Evolutionary conservation across 106 monocot genomes (phyloP), one percentile per base, ranked within the genome.

Genomic region (Acorus gramineus): DNA sequence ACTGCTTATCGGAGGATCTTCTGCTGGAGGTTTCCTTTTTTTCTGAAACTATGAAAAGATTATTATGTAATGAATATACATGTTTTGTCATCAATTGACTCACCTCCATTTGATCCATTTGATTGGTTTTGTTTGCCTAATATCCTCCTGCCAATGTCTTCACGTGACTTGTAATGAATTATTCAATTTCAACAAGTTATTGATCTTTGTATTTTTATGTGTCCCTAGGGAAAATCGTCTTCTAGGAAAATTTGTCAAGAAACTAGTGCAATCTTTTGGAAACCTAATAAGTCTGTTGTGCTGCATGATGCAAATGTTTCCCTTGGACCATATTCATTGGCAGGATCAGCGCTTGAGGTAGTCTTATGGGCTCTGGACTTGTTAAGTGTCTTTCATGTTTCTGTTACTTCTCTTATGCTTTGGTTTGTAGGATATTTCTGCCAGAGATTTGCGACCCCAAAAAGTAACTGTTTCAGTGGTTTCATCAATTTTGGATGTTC

Each of bases 191-290:
- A 28, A 28, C 1, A 28, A 28, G 28, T 28, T 28, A 28, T 28
- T 28, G 28, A 28, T 28, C 28, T 28, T 28, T 28, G 28, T 28
- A 28, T 28, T 28, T 28, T 28, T 28, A 28, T 28, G 28, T 28
- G 28, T 28, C 28, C 28, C 28, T 59, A 79, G 78, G 69, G 65
- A 44, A 56, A 44, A 46, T 43, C 63, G 50, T 8, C 60, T 42
- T 63, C 8, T 44, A 51, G 49, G 53, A 66, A 55, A 53, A 55
- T 28, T 60, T 66, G 12, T 6, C 59, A 47, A 56, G 58, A 78
- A 66, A 74, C 87, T 52, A 61, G 45, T 74, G 94, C 90, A 63
- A 66, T 90, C 46, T 90, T 95, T 74, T 86, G 94, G 94, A 63
- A 80, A 2, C 71, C 89, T 8, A 86, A 67, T 70, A 82, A 78